Evolutionary conservation across 768 basidiomycete species (phyloP), one percentile per base, ranked within the genome.

Genomic region (Boletus vermiculosoides): DNA sequence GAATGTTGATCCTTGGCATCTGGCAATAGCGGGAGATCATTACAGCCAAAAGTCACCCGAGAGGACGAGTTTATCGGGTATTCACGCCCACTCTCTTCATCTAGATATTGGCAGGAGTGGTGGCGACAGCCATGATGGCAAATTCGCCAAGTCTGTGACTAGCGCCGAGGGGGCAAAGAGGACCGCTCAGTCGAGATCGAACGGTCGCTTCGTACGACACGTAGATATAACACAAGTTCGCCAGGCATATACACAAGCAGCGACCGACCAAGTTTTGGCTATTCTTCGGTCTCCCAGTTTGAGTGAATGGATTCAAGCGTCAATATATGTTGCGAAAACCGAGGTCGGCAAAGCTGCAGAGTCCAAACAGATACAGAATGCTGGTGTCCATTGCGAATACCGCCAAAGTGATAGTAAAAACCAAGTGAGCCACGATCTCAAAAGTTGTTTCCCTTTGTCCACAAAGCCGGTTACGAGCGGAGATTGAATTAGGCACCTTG

Each of bases 401-500:
- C 20, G 33, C 33, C 33, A 2, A 33, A 33, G 16, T 4, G 16
- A 11, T 28, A n/a, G 45, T 18, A 20, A 12, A 25, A 45, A 28
- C n/a, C n/a, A 31, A 31, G 41, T n/a, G 20, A 13, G 20, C n/a
- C 6, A 22, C 22, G 15, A n/a, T 23, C 42, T 15, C 44, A 10
- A 25, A 28, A 16, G 13, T 34, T 28, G n/a, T 34, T 30, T 28
- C 34, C 42, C 45, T 47, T 50, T 54, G 36, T 39, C 16, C 20
- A 34, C 25, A 40, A 15, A 34, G 20, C 45, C 45, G 30, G 28
- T 61, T 63, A 65, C 60, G 51, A n/a, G 66, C 68, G 68, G 68
- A 69, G 68, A 64, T 66, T 52, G 64, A 69, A 69, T 60, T 55
- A 36, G 56, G 42, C 18, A 69, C 62, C 66, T 71, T 50, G 62